Evolutionary conservation across 1,284 basidiomycete genomes (phyloP), one percentile per base, ranked within the genome.

Genomic region (Uromyces viciae-fabae): DNA sequence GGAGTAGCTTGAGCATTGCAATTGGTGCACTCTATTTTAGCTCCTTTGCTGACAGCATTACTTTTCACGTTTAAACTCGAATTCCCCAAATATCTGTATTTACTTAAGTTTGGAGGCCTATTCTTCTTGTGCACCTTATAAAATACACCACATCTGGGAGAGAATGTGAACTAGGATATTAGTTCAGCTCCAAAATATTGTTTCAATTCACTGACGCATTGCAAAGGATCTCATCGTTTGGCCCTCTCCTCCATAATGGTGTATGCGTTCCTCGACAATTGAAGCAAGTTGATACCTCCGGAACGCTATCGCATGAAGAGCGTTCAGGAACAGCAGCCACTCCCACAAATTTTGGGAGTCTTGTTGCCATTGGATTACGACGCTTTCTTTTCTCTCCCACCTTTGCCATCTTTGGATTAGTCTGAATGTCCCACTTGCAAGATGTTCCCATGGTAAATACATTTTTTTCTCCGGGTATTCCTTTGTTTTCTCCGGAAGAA

Each of bases 101-200:
- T 71, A 42, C 42, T 43, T 9, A 69, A 43, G 22, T 40, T 71
- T 40, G 52, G 46, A 42, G 64, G 76, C 36, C 76, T 62, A 42
- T 78, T 64, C 38, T 71, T 78, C 60, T 78, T 78, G 66, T 78
- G 76, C 9, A 78, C 76, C 43, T 78, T 78, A 49, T 78, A 78
- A 46, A 78, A 78, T 5, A 78, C 76, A 28, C 76, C 76, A 58
- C 76, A 78, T 19, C 76, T 78, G 49, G 56, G 25, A 17, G 8
- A 71, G 8, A 43, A 3, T 4, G 17, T 38, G n/a, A 11, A 25
- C 42, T 68, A 40, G 54, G 62, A 40, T 28, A 52, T 52, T 31
- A 36, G 17, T 49, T 66, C 25, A 11, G 22, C 46, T n/a, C 8
- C n/a, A 19, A 42, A 43, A 2, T 33, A 58, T 60, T 15, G 22